Conservation (phyloP, 345 rosid genomes). For the Acer negundo region DNA sequence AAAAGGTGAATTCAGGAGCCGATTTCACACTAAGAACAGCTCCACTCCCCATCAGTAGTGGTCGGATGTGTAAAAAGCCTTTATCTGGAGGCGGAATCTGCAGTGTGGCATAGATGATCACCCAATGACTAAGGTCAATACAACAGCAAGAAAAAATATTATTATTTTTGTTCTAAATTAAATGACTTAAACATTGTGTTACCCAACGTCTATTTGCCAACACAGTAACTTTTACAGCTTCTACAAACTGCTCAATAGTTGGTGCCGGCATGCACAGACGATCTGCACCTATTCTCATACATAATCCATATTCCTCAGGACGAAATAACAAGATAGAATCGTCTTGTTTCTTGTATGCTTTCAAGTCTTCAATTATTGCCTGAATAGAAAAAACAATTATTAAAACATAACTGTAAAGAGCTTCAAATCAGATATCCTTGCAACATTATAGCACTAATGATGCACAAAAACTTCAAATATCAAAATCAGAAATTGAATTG, state of each 20-base stretch:
- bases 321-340: constrained; percentile 34
- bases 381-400: background rate
- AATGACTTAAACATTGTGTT: constrained; percentile 10
- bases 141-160: constrained; percentile 12
- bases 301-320: constrained; percentile 28
- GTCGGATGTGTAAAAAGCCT: constrained; percentile 33
- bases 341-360: constrained; percentile 37
- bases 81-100: constrained; percentile 38
- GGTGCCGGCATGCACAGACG: constrained; percentile 39
- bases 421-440: background rate
- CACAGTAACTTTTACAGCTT: constrained; percentile 34
- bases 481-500: background rate
- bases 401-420: background rate
- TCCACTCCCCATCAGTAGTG: constrained; percentile 35
- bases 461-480: background rate
- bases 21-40: constrained; percentile 30
- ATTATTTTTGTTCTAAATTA: constrained; percentile 9
- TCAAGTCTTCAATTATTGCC: constrained; percentile 37
- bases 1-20: constrained; percentile 31
- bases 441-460: background rate
- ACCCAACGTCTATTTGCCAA: constrained; percentile 38
- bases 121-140: background rate
- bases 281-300: constrained; percentile 36
- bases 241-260: constrained; percentile 33
- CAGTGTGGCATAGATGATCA: background rate